phyloP scores from a whole-genome alignment of 257 asterid species.

The Striga asiatica region DNA sequence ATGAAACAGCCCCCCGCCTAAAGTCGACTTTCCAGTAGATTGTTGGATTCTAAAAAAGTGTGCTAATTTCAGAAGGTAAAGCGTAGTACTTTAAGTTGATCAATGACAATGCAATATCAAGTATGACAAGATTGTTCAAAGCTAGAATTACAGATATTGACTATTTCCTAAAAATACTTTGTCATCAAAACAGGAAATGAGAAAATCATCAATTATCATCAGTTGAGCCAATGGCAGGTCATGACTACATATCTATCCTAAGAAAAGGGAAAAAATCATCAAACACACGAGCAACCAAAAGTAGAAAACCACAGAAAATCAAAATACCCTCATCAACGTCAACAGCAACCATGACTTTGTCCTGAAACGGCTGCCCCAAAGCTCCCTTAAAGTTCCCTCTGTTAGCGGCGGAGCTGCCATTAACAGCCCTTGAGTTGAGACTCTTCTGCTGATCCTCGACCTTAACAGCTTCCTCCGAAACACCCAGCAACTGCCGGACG shows the following conservation, averaged over 20 bases:
- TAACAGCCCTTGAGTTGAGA: conserved; percentile 13
- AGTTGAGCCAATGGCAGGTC: neutral
- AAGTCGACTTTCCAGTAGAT: neutral
- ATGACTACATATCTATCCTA: no score
- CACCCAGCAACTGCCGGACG: conserved; percentile 26
- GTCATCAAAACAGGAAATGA: neutral
- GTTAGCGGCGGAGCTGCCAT: conserved; percentile 20
- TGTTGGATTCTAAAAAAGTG: neutral
- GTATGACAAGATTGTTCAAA: neutral
- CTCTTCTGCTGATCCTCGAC: neutral
- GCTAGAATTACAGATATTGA: conserved; percentile 1
- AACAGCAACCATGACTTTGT: conserved; percentile 58
- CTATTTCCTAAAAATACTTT: neutral
- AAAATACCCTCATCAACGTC: conserved; percentile 87
- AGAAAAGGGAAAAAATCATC: no score
- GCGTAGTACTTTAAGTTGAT: neutral
- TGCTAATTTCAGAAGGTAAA: neutral
- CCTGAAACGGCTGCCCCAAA: conserved; percentile 18
- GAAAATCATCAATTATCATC: neutral
- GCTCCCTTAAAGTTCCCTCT: conserved; percentile 26
- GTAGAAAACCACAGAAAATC: neutral
- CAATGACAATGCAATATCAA: neutral
- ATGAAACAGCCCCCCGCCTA: conserved; percentile 7
- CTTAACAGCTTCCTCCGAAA: conserved; percentile 24
- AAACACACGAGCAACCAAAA: neutral